Base-by-base conservation (phyloP, 208 protist genomes). In the Trypanosoma conorhini region DNA sequence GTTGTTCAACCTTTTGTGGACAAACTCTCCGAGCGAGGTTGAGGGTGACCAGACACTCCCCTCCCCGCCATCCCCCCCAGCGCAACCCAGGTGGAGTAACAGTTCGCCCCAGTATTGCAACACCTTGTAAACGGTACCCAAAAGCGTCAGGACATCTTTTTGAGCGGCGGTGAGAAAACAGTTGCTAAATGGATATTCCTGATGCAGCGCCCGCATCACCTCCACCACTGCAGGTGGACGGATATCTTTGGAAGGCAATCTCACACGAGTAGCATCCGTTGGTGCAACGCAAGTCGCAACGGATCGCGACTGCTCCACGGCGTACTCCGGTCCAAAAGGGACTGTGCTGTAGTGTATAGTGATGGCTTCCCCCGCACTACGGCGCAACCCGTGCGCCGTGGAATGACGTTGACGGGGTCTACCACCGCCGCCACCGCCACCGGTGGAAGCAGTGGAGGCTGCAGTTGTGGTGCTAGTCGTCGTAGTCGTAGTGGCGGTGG, bases 1-100 rank as follows among this genome's bases (percentile, higher is more conserved):
- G 67, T 82, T 85, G 74, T 94, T 90, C n/a, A 94, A 78, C 70
- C 90, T 89, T 13, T 67, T 50, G 54, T 92, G 76, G 67, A 83
- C 78, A 79, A 96, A 96, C 26, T 87, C 83, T 22, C 58, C 50
- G n/a, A 74, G 57, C 3, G 71, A 70, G 42, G 87, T 69, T n/a
- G 77, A 67, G 10, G 86, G 82, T 0, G 81, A 72, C 35, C 76
- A 78, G 31, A 76, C 31, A 31, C 54, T 62, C 31, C 67, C 28
- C 30, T 65, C 67, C 9, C 55, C 12, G 1, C 52, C 48, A 22
- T 44, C 46, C 21, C 72, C 13, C 50, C 33, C 22, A 59, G 46
- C 54, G 65, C 50, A 10, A 67, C 40, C 64, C n/a, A 50, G 31
- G 19, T 52, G 35, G 7, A 28, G 19, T 33, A 89, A 61, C 4